These are phyloP conservation scores for Plasmodium sp. DNA, from an alignment of 169 alveolate species.

Conservation along the genomic window DNA sequence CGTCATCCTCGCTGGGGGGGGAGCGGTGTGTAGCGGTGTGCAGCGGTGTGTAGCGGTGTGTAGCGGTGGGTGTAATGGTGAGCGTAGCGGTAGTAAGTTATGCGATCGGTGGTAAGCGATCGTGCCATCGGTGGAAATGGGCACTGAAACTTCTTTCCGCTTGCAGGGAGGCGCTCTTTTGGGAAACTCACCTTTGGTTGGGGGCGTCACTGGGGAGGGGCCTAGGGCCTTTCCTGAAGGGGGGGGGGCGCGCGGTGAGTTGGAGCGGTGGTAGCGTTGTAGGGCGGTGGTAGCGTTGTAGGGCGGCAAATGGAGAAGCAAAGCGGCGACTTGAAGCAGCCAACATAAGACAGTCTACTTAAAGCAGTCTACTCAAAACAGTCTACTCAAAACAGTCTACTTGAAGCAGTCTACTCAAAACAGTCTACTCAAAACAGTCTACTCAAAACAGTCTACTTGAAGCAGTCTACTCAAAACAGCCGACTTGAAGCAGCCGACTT, in stretches of 20 bases:
- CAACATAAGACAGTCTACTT: too few species aligned
- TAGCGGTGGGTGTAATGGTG: neutral
- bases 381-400: too few species aligned
- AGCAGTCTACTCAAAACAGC: too few species aligned
- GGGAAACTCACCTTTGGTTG: neutral
- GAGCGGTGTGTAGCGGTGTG: neutral
- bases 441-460: too few species aligned
- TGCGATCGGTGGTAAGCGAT: neutral
- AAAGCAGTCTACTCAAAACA: too few species aligned
- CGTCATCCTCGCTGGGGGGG: slow-evolving; percentile 16
- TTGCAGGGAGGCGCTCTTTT: neutral
- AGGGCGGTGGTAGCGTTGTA: too few species aligned
- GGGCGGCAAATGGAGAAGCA: neutral
- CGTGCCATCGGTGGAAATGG: neutral
- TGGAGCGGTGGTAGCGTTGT: neutral
- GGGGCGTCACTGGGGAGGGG: neutral
- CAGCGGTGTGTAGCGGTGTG: neutral
- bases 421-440: too few species aligned
- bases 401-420: too few species aligned
- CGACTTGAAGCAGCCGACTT: too few species aligned
- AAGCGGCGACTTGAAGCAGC: neutral
- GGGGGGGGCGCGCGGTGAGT: neutral
- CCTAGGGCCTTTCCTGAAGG: neutral
- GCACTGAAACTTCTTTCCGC: neutral
- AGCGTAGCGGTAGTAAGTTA: neutral